Evolutionary conservation across 108 stramenopile genomes (phyloP), one percentile per base, ranked within the genome.

Genomic region (Nitzschia putrida): DNA sequence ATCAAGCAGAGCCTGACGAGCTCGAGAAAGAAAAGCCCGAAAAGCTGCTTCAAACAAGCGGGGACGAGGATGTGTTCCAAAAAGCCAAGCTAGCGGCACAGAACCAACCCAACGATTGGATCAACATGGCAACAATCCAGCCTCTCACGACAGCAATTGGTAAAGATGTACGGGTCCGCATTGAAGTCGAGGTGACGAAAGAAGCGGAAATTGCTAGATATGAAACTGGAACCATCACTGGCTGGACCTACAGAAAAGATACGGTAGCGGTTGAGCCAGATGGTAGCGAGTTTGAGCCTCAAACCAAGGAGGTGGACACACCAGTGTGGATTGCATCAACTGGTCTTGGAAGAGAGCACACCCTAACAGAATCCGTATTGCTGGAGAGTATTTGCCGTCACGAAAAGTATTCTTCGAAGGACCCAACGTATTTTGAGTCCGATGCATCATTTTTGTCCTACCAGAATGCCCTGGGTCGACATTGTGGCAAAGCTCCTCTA

Each of bases 361-460:
- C 77, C 77, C 53, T 90, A 11, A 18, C 73, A 44, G 85, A 78
- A 13, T 41, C 22, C 0, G 85, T 88, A 45, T 37, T 90, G 24
- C 47, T 91, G 0, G 79, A 90, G 52, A 84, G 87, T 20, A 73
- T 91, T 12, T 66, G 63, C 40, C 87, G 93, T 21, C 83, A 72
- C 54, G 66, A 65, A 39, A 85, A 81, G 68, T 83, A 87, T 81
- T 74, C 64, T 25, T 75, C 57, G 53, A 78, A 79, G 12, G 74
- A 81, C 50, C 57, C 69, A 23, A 80, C 77, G 12, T 94, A 94
- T 63, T 69, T 81, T 58, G 93, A 94, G 72, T 64, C 87, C 16
- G 89, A 91, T 79, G 82, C 89, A 7, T 72, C 84, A 6, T 88
- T 88, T 53, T 65, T 89, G 26, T 68, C 85, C 11, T 94, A 88